Conservation (phyloP, 208 protist species). For the Trypanosoma platydactyli region DNA sequence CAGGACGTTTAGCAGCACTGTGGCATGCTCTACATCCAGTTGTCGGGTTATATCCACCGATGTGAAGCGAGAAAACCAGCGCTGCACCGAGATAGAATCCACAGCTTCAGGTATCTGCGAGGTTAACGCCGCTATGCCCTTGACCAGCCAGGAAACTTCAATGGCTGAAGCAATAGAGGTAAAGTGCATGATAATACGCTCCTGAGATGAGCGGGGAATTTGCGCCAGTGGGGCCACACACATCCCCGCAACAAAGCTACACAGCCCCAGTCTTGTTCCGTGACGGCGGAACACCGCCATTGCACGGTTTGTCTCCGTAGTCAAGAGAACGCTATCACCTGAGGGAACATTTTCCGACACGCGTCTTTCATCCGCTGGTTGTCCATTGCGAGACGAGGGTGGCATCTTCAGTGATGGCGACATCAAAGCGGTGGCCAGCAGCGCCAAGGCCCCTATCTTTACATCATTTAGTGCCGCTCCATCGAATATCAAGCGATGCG, state of each 20-base stretch:
- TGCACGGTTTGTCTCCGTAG: slow-evolving; percentile 4
- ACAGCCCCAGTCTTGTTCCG: slow-evolving; percentile 41
- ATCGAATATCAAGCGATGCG: slow-evolving; percentile 45
- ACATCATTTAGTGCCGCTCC: slow-evolving; percentile 33
- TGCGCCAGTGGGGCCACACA: slow-evolving; percentile 40
- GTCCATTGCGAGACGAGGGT: not conserved
- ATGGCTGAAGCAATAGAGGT: slow-evolving; percentile 54
- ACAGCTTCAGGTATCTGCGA: slow-evolving; percentile 30
- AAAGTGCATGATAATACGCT: slow-evolving; percentile 62
- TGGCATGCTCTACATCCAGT: slow-evolving; percentile 42
- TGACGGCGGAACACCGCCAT: slow-evolving; percentile 57
- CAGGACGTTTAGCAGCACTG: slow-evolving; percentile 50
- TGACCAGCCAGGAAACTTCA: slow-evolving; percentile 45
- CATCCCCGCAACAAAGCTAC: slow-evolving; percentile 71
- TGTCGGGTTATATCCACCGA: slow-evolving; percentile 53
- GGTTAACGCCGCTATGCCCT: slow-evolving; percentile 40
- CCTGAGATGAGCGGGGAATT: slow-evolving; percentile 48
- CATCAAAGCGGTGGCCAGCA: slow-evolving; percentile 32
- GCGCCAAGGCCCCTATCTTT: slow-evolving; percentile 18
- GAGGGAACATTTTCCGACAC: not conserved
- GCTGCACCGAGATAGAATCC: slow-evolving; percentile 68
- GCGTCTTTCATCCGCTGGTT: not conserved
- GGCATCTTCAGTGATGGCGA: not conserved
- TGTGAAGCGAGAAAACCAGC: slow-evolving; percentile 77
- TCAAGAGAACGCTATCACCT: not conserved